These are phyloP conservation scores for Penicillium atrosanguineum DNA, from an alignment of 495 filamentous ascomycete genomes.

Conservation along the genomic window DNA sequence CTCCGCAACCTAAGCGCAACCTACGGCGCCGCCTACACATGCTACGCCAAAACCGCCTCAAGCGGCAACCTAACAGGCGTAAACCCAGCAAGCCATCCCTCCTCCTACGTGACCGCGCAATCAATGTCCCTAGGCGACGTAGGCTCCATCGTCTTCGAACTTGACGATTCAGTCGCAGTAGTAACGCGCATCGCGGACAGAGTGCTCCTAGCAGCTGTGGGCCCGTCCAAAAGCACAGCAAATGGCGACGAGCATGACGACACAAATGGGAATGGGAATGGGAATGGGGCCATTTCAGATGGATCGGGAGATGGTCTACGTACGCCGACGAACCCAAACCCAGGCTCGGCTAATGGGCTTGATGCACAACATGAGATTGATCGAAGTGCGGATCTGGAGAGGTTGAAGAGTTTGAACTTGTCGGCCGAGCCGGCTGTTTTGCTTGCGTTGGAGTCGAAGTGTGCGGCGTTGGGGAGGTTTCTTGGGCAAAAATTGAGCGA, in stretches of 20 bases:
- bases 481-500: constrained; percentile 43
- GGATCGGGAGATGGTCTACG: constrained; percentile 13
- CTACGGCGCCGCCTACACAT: constrained; percentile 49
- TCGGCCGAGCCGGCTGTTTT: constrained; percentile 42
- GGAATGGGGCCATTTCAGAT: constrained; percentile 18
- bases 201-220: constrained; percentile 44
- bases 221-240: constrained; percentile 32
- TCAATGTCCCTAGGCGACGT: constrained; percentile 50
- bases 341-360: constrained; percentile 21
- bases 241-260: constrained; percentile 11
- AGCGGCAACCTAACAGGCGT: constrained; percentile 48
- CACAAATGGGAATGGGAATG: neutral
- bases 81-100: constrained; percentile 47
- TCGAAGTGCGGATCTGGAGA: constrained; percentile 39
- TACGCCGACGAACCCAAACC: constrained; percentile 13
- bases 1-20: constrained; percentile 47
- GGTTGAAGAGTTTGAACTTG: constrained; percentile 42
- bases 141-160: constrained; percentile 49
- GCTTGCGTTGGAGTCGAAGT: constrained; percentile 46
- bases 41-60: constrained; percentile 45
- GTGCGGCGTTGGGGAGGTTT: constrained; percentile 43
- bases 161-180: constrained; percentile 44
- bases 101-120: constrained; percentile 48
- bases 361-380: constrained; percentile 44
- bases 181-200: constrained; percentile 48